Evolutionary conservation across 2,329 filamentous ascomycete genomes (phyloP).

Genomic region (Penicillium sp.): DNA sequence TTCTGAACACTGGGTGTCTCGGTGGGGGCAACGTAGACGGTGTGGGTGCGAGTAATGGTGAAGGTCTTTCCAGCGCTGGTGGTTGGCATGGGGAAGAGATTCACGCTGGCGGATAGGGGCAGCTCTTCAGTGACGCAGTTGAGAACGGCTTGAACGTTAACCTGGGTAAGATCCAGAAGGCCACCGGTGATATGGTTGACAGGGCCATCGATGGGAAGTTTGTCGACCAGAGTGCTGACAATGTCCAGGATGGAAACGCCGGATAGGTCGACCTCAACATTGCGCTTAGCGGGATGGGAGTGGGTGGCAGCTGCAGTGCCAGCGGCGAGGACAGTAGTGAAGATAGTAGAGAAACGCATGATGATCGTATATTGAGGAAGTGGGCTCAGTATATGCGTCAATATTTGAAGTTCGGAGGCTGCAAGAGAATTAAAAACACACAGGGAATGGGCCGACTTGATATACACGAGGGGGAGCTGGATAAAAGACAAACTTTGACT

Average conservation of each 20-base stretch:
- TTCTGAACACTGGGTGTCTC: not conserved
- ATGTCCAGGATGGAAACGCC: not conserved
- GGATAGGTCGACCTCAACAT: not conserved
- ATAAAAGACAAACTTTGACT: not conserved
- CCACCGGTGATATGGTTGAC: not conserved
- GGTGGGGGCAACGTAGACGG: not conserved
- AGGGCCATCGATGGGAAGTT: not conserved
- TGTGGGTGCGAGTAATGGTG: not conserved
- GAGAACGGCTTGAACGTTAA: not conserved
- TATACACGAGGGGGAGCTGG: not conserved
- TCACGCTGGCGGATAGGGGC: not conserved
- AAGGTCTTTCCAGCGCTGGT: not conserved
- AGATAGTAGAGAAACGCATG: not conserved
- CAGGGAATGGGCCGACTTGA: not conserved
- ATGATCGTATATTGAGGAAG: not conserved
- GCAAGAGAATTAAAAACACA: not conserved
- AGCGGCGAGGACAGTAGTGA: not conserved
- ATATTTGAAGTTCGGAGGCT: not conserved
- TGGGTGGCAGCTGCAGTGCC: not conserved
- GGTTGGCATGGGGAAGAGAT: not conserved
- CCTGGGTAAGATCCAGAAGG: not conserved
- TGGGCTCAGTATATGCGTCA: not conserved
- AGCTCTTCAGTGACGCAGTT: not conserved
- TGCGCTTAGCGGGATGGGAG: not conserved
- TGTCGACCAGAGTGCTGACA: not conserved